phyloP scores from a whole-genome alignment of 1,284 basidiomycete genomes.

The Tremellales sp. region DNA sequence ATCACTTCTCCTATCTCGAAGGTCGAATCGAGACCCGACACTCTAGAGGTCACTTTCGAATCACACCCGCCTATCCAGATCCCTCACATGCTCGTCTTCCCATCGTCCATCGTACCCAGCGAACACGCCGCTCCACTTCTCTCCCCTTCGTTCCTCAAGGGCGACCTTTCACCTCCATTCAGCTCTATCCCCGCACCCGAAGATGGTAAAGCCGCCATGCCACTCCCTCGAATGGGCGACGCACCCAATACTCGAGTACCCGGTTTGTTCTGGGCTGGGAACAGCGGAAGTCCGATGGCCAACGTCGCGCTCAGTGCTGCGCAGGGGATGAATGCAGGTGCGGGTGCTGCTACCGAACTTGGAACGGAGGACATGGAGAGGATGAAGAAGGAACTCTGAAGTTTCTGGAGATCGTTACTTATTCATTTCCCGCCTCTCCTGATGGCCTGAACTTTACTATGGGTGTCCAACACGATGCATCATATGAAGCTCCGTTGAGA shows the following conservation, averaged over 20 bases:
- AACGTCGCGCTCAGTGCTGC: slow-evolving; percentile 22
- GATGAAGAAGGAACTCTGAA: not conserved
- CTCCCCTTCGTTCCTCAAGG: slow-evolving; percentile 3
- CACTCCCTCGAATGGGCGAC: slow-evolving; percentile 24
- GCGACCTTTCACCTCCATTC: slow-evolving; percentile 2
- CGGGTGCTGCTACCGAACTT: slow-evolving; percentile 20
- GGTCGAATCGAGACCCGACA: slow-evolving; percentile 1
- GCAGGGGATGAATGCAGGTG: slow-evolving; percentile 25
- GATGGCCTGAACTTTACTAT: too few species aligned
- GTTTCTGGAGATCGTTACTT: not conserved
- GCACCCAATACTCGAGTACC: slow-evolving; percentile 21
- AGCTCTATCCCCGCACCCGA: slow-evolving; percentile 9
- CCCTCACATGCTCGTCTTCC: slow-evolving; percentile 20
- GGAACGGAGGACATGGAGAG: slow-evolving; percentile 23
- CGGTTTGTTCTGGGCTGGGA: slow-evolving; percentile 35
- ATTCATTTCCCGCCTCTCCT: too few species aligned
- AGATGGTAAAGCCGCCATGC: slow-evolving; percentile 2
- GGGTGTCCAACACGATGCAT: too few species aligned
- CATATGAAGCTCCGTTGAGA: too few species aligned
- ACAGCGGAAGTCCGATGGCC: slow-evolving; percentile 17
- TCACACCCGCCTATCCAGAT: slow-evolving; percentile 9
- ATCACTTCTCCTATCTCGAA: slow-evolving; percentile 13
- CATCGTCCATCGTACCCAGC: slow-evolving; percentile 11
- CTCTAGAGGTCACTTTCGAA: slow-evolving; percentile 11
- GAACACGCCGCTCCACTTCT: slow-evolving; percentile 7